Percentiles rank a stretch among this genome's conserved stretches.
phyloP scores from a whole-genome alignment of 805 yeast species.

The Ogataea pini region DNA sequence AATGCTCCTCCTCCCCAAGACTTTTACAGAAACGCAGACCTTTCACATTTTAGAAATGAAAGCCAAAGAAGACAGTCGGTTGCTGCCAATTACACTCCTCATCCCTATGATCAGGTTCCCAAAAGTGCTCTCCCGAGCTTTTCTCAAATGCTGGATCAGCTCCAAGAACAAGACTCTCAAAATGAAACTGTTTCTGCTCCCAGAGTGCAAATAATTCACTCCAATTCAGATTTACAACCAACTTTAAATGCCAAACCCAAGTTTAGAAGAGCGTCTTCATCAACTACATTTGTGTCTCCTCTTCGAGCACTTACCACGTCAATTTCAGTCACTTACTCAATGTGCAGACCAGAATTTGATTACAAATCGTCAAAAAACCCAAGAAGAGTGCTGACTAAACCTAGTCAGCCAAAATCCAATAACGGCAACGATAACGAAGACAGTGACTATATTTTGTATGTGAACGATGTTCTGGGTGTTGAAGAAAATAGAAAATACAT shows the following conservation, averaged over 20 bases:
- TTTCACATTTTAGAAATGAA: slow-evolving; percentile 17
- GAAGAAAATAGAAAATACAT: slow-evolving; percentile 84
- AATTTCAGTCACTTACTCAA: slow-evolving; percentile 74
- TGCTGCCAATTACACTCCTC: slow-evolving; percentile 26
- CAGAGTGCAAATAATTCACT: slow-evolving; percentile 42
- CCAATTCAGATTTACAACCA: slow-evolving; percentile 60
- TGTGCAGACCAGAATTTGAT: slow-evolving; percentile 83
- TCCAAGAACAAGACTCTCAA: slow-evolving; percentile 4
- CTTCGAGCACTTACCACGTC: slow-evolving; percentile 75
- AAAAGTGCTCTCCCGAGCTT: slow-evolving; percentile 19
- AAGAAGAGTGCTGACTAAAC: slow-evolving; percentile 87
- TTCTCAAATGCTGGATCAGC: slow-evolving; percentile 7
- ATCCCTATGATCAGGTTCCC: slow-evolving; percentile 16
- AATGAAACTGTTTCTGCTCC: slow-evolving; percentile 43
- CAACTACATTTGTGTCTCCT: slow-evolving; percentile 72
- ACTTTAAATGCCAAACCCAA: slow-evolving; percentile 60
- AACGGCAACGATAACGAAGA: slow-evolving; percentile 87
- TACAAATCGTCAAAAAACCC: slow-evolving; percentile 88
- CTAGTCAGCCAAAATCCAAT: slow-evolving; percentile 77
- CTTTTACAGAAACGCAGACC: slow-evolving; percentile 11
- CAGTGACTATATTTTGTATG: slow-evolving; percentile 88
- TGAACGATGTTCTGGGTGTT: slow-evolving; percentile 87
- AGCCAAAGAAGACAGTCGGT: slow-evolving; percentile 34
- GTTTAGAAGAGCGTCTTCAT: slow-evolving; percentile 67
- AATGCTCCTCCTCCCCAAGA: slow-evolving; percentile 32